Base-by-base conservation (phyloP, 768 basidiomycete species). In the Leucocoprinus leucothites region DNA sequence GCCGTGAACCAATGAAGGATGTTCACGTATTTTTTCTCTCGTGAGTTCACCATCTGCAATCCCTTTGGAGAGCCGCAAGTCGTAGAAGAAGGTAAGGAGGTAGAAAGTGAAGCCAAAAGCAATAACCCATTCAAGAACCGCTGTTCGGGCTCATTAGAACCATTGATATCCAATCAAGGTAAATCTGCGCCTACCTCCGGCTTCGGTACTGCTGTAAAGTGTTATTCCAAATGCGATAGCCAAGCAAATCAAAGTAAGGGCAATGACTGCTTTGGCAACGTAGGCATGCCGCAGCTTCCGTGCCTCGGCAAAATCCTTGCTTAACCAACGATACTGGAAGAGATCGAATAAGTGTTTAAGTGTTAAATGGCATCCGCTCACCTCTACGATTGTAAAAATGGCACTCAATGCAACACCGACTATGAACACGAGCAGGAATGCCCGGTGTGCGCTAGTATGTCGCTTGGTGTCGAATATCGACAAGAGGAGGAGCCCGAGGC, bases 101-200 rank as follows among this genome's bases (percentile, higher is more conserved):
- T 87, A 91, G 60, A 88, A 77, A 4, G 85, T 85, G 66, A 84
- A 90, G 7, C 86, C 82, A 51, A 91, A 84, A 3, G 80, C 78
- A 47, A 92, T 87, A 0, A 67, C 63, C 89, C 89, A 92, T 67
- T 92, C 90, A 6, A 91, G 61, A 52, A 90, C 67, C n/a, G 77
- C 87, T 83, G 53, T 25, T 50, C 24, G 11, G 11, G 34, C 31
- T 26, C 21, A 14, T 56, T 36, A 53, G 53, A n/a, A 25, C 40
- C 21, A 31, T 14, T n/a, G 9, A 28, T 21, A 46, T 43, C 22
- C 9, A 22, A 14, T 11, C 2, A 36, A 3, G 6, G 50, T 18
- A 11, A 40, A 22, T 21, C 19, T 31, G 16, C 24, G 58, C 73
- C 38, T 61, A 80, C 81, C 85, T 65, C 81, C 86, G 0, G 71